Evolutionary conservation across 495 filamentous ascomycete species (phyloP).

Genomic region (Lepidopterella palustris): DNA sequence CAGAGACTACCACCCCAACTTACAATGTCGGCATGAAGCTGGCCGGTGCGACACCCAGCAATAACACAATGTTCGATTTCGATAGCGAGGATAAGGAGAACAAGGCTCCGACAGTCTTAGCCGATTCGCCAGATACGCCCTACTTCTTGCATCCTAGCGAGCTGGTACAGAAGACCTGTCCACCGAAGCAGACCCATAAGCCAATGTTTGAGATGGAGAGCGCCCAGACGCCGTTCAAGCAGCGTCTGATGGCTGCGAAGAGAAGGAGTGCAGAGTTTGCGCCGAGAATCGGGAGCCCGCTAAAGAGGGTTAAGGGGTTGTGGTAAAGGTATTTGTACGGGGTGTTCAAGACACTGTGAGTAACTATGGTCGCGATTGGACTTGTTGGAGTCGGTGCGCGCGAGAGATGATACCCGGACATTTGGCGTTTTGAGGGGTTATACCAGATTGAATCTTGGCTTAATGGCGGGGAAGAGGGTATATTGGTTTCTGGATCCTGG

Average conservation of each 20-base stretch:
- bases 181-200: constrained; percentile 45
- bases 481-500: too few species aligned
- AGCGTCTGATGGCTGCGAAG: constrained; percentile 64
- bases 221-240: constrained; percentile 40
- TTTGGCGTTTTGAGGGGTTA: not conserved
- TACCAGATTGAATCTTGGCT: not conserved
- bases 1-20: not conserved
- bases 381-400: not conserved
- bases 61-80: not conserved
- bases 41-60: not conserved
- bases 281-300: constrained; percentile 69
- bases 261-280: constrained; percentile 80
- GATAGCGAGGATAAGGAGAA: constrained; percentile 28
- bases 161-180: constrained; percentile 65
- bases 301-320: constrained; percentile 41
- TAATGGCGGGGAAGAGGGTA: too few species aligned
- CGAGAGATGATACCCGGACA: not conserved
- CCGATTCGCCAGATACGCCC: constrained; percentile 50
- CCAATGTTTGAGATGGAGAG: constrained; percentile 39
- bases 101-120: constrained; percentile 29
- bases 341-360: too few species aligned
- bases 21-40: not conserved
- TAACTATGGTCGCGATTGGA: too few species aligned
- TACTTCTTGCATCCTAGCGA: constrained; percentile 48
- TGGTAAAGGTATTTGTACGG: not conserved